Conservation (phyloP, 2,329 filamentous ascomycete species). For the Cytospora piceae region DNA sequence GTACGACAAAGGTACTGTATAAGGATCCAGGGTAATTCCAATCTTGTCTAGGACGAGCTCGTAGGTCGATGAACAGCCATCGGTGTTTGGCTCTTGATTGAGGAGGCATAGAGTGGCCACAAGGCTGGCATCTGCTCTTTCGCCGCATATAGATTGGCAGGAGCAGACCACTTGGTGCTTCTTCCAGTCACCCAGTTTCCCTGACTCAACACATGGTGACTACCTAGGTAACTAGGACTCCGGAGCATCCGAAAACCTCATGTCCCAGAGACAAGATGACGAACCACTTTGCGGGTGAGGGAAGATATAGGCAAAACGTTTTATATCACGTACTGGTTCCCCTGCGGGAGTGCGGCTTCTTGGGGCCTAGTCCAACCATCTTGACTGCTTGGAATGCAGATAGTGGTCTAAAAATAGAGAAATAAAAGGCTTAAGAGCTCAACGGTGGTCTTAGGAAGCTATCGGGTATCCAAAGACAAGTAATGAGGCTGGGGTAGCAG, state of each 20-base stretch:
- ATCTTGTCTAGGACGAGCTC: not conserved
- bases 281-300: not conserved
- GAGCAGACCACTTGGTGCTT: conserved; percentile 14
- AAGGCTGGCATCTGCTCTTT: not conserved
- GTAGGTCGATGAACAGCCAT: not conserved
- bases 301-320: conserved; percentile 11
- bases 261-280: not conserved
- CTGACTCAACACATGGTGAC: not conserved
- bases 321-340: conserved; percentile 40
- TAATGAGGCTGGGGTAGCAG: not conserved
- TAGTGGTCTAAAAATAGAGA: not conserved
- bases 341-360: conserved; percentile 64
- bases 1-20: not conserved
- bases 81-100: not conserved
- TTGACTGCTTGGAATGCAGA: conserved; percentile 31
- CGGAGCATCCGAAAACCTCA: not conserved
- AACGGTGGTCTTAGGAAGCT: not conserved
- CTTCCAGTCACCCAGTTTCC: not conserved
- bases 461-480: conserved; percentile 1
- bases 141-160: not conserved
- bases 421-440: not conserved
- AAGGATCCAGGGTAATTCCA: not conserved
- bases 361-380: conserved; percentile 69
- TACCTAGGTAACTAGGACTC: not conserved
- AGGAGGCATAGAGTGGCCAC: not conserved